phyloP scores from a whole-genome alignment of 768 basidiomycete species.

The Lactarius vividus region DNA sequence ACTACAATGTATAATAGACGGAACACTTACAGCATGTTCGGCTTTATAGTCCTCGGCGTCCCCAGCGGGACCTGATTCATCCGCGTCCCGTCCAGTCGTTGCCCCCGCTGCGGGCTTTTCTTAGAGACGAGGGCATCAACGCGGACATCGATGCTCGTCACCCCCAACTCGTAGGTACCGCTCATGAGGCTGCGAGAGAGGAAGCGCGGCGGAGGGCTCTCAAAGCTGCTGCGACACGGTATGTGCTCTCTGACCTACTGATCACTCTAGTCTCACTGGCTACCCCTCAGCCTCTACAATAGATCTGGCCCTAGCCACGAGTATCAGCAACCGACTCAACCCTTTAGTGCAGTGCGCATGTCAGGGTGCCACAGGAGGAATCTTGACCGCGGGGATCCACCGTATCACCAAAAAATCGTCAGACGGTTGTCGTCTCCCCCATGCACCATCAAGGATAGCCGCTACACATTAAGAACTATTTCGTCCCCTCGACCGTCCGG shows the following conservation, averaged over 20 bases:
- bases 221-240: conserved; percentile 17
- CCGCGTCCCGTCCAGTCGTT: conserved; percentile 21
- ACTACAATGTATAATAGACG: not conserved
- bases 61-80: conserved; percentile 16
- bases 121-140: conserved; percentile 20
- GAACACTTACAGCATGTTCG: not conserved
- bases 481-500: not conserved
- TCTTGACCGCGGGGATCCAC: conserved; percentile 1
- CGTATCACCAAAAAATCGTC: conserved; percentile 7
- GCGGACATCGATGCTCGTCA: conserved; percentile 16
- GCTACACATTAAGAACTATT: not conserved
- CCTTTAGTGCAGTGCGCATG: conserved; percentile 2
- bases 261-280: not conserved
- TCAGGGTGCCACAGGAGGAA: conserved; percentile 7
- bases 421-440: not conserved
- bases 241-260: conserved; percentile 5
- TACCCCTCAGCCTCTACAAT: not conserved
- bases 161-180: not conserved
- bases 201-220: conserved; percentile 23
- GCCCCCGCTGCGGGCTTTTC: conserved; percentile 26
- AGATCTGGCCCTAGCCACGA: conserved; percentile 2
- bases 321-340: not conserved
- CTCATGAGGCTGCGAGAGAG: conserved; percentile 22
- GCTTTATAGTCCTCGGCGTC: conserved; percentile 10
- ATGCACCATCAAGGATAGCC: not conserved